Conservation (phyloP, 2,329 filamentous ascomycete genomes). For the Penicillium verrucosum region DNA sequence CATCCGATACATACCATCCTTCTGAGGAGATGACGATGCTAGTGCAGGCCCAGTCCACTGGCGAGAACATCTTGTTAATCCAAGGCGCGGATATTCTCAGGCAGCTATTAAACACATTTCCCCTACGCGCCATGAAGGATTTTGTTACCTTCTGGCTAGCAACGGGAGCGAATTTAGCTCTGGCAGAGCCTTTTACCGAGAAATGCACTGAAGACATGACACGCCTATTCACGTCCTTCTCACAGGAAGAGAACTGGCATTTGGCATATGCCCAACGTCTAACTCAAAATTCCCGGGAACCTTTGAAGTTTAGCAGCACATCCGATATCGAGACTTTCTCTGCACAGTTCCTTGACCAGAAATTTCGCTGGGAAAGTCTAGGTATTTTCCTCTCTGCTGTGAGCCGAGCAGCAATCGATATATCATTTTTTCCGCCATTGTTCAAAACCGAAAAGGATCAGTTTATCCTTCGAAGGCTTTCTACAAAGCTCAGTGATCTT, state of each 20-base stretch:
- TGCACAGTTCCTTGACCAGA: constrained; percentile 25
- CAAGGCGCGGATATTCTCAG: constrained; percentile 25
- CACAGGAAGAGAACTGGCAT: constrained; percentile 24
- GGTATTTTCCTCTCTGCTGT: constrained; percentile 40
- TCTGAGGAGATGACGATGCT: constrained; percentile 5
- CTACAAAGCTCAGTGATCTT: constrained; percentile 33
- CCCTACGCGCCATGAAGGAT: constrained; percentile 24
- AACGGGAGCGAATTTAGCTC: constrained; percentile 25
- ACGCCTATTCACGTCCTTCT: constrained; percentile 17
- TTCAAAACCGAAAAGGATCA: constrained; percentile 30
- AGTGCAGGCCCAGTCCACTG: constrained; percentile 12
- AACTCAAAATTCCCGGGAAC: constrained; percentile 20
- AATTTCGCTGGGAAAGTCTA: constrained; percentile 40
- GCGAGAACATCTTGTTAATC: constrained; percentile 22
- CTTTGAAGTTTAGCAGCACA: constrained; percentile 10
- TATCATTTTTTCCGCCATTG: constrained; percentile 28
- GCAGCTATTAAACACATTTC: constrained; percentile 20
- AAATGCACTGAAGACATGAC: constrained; percentile 24
- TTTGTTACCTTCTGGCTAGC: constrained; percentile 25
- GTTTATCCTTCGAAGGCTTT: constrained; percentile 24
- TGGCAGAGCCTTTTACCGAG: constrained; percentile 25
- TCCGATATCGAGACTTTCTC: constrained; percentile 18
- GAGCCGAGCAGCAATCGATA: constrained; percentile 35
- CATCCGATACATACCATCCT: background rate
- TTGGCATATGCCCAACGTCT: constrained; percentile 23